These are phyloP conservation scores for Chalciporus sphaerocephalus DNA, from an alignment of 768 basidiomycete species.

Conservation along the genomic window DNA sequence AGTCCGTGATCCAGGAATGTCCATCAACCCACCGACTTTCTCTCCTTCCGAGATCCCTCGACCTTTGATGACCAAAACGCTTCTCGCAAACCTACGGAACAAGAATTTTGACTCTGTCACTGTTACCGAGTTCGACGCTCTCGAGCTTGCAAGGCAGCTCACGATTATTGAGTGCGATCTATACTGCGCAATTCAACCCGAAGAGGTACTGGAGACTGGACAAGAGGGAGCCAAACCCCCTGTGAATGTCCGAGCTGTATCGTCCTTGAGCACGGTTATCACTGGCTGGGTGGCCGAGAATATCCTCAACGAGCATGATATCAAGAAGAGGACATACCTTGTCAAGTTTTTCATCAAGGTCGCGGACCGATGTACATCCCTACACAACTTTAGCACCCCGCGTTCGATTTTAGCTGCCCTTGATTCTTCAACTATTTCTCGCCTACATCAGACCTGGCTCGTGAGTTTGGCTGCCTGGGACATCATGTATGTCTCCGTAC, in stretches of 20 bases:
- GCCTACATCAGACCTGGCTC: constrained; percentile 90
- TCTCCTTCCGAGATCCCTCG: constrained; percentile 70
- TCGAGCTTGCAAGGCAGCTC: constrained; percentile 90
- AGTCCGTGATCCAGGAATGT: constrained; percentile 70
- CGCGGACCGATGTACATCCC: constrained; percentile 75
- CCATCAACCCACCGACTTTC: constrained; percentile 56
- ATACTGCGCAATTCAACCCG: constrained; percentile 81
- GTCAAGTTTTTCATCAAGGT: constrained; percentile 94
- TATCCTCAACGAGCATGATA: constrained; percentile 85
- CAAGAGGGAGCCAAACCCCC: constrained; percentile 63
- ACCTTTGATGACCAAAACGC: constrained; percentile 77
- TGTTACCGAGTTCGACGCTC: constrained; percentile 87
- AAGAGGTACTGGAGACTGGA: constrained; percentile 84
- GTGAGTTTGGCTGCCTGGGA: constrained; percentile 44
- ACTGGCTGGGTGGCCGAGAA: constrained; percentile 97
- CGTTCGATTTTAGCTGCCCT: constrained; percentile 91
- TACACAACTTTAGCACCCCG: constrained; percentile 90
- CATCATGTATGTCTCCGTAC: background rate
- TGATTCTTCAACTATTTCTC: constrained; percentile 91
- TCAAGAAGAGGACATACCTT: constrained; percentile 71
- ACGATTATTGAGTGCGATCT: constrained; percentile 90
- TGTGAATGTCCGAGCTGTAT: constrained; percentile 76
- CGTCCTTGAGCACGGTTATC: constrained; percentile 83
- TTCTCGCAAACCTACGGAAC: constrained; percentile 63
- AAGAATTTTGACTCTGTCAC: constrained; percentile 58